Evolutionary conservation across 2,329 filamentous ascomycete species (phyloP).

Genomic region (Teratosphaeriaceae sp.): DNA sequence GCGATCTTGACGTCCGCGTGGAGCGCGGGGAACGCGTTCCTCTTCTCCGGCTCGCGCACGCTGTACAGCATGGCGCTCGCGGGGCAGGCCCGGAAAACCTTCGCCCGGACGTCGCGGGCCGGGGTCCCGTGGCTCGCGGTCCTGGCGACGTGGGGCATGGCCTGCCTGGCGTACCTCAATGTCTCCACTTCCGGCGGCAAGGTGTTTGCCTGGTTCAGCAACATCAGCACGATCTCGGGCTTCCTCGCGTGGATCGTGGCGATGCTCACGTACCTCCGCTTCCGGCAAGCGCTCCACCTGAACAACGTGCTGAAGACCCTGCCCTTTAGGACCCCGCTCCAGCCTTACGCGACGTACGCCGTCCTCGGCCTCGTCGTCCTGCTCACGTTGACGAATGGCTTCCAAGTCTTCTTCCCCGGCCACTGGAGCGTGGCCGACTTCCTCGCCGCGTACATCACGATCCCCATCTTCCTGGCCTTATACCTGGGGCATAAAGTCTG

Average conservation of each 20-base stretch:
- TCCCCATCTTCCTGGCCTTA: conserved; percentile 44
- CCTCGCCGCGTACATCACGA: conserved; percentile 48
- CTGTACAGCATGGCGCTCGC: conserved; percentile 52
- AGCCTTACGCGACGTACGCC: conserved; percentile 48
- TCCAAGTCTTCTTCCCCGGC: conserved; percentile 46
- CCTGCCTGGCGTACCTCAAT: conserved; percentile 32
- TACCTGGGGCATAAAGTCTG: conserved; percentile 30
- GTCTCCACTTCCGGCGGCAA: conserved; percentile 28
- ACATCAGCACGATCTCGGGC: conserved; percentile 31
- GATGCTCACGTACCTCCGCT: conserved; percentile 44
- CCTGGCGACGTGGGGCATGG: conserved; percentile 34
- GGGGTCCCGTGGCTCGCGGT: conserved; percentile 50
- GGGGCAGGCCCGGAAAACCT: conserved; percentile 54
- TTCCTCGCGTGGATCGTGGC: conserved; percentile 35
- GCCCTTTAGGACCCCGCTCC: conserved; percentile 45
- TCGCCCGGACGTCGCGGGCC: conserved; percentile 36
- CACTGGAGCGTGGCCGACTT: conserved; percentile 43
- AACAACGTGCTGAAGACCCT: conserved; percentile 39
- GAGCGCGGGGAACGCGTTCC: conserved; percentile 50
- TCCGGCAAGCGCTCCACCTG: conserved; percentile 47
- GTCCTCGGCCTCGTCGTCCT: conserved; percentile 42
- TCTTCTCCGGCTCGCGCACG: conserved; percentile 47
- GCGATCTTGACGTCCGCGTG: conserved; percentile 61
- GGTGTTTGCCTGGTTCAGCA: conserved; percentile 33
- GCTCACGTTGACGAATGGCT: conserved; percentile 52